Evolutionary conservation across 768 basidiomycete species (phyloP).

Genomic region (Cytidiella melzeri): DNA sequence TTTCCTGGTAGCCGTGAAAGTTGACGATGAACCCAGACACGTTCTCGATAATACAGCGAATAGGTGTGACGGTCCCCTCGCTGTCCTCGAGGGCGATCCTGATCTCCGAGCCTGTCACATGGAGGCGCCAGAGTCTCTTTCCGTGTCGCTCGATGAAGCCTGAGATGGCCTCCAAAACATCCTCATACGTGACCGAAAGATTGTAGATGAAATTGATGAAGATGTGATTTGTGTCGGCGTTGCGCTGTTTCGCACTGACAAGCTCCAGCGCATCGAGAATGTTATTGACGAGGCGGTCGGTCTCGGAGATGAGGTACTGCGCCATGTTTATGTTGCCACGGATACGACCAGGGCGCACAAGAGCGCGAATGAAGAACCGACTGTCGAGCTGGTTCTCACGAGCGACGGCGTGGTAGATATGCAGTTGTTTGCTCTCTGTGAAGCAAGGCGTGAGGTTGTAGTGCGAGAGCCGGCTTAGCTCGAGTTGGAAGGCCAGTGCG

Average conservation of each 20-base stretch:
- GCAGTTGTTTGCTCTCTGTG: conserved; percentile 95
- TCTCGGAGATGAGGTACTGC: conserved; percentile 98
- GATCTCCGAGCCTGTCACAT: conserved; percentile 97
- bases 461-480: conserved; percentile 92
- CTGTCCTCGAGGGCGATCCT: conserved; percentile 90
- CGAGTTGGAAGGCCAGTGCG: conserved; percentile 95
- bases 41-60: conserved; percentile 97
- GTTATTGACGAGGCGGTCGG: conserved; percentile 90
- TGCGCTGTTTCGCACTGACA: conserved; percentile 82
- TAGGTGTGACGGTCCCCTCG: conserved; percentile 92
- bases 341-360: conserved; percentile 92
- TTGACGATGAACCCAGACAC: conserved; percentile 99
- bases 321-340: conserved; percentile 89
- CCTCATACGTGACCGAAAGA: conserved; percentile 91
- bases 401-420: conserved; percentile 94
- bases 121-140: conserved; percentile 95
- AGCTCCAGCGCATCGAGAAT: conserved; percentile 95
- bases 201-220: conserved; percentile 99
- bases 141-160: conserved; percentile 99
- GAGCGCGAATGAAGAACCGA: conserved; percentile 95
- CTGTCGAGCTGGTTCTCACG: conserved; percentile 96
- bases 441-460: conserved; percentile 96
- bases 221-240: conserved; percentile 97
- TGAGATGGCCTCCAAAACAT: conserved; percentile 94
- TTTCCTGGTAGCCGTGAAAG: conserved; percentile 97